Evolutionary conservation across 805 yeast genomes (phyloP).

Genomic region (Pichia rugopelliculosa): DNA sequence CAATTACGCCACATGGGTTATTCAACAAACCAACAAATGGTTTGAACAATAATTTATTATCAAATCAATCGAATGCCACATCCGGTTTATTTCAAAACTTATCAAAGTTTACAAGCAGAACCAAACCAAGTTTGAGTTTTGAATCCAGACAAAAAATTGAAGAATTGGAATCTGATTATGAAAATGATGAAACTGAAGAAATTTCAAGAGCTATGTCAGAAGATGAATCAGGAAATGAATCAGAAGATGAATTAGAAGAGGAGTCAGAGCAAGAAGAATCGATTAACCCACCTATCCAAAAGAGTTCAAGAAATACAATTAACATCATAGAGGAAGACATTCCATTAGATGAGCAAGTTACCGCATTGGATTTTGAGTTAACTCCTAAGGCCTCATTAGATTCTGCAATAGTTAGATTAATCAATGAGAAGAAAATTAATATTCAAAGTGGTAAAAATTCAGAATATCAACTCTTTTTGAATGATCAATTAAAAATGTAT

Average conservation of each 20-base stretch:
- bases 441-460: background rate
- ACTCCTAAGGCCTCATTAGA: background rate
- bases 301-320: background rate
- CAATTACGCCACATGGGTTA: background rate
- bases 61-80: background rate
- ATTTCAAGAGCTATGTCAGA: background rate
- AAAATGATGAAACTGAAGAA: background rate
- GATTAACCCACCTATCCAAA: too few species aligned
- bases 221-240: background rate
- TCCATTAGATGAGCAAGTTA: conserved; percentile 5
- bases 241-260: background rate
- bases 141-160: conserved; percentile 1
- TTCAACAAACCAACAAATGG: background rate
- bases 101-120: background rate
- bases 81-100: background rate
- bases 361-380: background rate
- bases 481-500: background rate
- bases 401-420: background rate
- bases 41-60: too few species aligned
- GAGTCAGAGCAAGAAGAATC: background rate
- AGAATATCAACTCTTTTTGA: background rate
- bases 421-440: background rate
- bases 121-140: background rate
- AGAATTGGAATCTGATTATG: conserved; percentile 3
- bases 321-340: too few species aligned